Evolutionary conservation across 306 rosid species (phyloP).

Genomic region (Inga leiocalycina): DNA sequence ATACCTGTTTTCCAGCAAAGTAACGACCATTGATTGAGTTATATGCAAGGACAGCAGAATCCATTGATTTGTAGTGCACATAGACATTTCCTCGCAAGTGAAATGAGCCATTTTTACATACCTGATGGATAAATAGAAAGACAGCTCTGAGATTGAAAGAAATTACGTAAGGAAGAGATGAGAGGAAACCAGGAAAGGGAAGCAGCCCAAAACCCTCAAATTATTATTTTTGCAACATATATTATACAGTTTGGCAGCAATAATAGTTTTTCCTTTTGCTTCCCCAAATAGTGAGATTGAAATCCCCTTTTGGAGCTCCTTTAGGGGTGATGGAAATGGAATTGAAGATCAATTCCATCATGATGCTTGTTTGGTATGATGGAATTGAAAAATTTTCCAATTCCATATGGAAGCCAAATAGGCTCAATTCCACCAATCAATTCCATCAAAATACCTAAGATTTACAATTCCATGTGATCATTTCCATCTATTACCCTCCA

Average conservation of each 20-base stretch:
- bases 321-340: no score
- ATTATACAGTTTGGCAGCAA: conserved; percentile 10
- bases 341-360: no score
- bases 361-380: no score
- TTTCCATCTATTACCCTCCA: no score
- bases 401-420: no score
- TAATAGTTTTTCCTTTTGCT: conserved; percentile 21
- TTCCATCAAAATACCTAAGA: no score
- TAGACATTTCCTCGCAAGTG: conserved; percentile 96
- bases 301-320: background rate
- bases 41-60: conserved; percentile 77
- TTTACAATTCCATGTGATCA: no score
- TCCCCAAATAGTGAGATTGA: background rate
- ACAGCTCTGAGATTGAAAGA: conserved; percentile 31
- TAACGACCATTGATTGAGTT: conserved; percentile 71
- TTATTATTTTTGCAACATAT: background rate
- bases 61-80: conserved; percentile 69
- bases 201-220: background rate
- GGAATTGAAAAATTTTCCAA: no score
- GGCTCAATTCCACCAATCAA: no score
- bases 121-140: conserved; percentile 55
- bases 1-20: conserved; percentile 93
- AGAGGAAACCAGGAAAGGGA: conserved; percentile 1
- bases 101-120: conserved; percentile 89
- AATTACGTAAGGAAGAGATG: conserved; percentile 8